Conservation (phyloP, 1,284 basidiomycete species). For the Mycosarcoma maydis region DNA sequence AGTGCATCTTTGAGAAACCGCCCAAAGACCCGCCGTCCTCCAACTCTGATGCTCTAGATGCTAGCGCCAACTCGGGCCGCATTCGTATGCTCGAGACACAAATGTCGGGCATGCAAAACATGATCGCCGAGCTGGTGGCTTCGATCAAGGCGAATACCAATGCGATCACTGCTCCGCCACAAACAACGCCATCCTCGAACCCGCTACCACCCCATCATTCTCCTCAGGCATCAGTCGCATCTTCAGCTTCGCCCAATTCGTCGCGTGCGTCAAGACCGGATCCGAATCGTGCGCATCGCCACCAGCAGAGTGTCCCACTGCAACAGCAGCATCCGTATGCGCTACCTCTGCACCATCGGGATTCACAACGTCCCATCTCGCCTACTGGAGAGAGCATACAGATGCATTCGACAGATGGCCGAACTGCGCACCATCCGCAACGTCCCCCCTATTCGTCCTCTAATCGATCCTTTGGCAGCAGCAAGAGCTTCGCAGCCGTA, state of each 20-base stretch:
- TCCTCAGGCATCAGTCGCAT: slow-evolving; percentile 4
- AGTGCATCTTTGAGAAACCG: slow-evolving; percentile 91
- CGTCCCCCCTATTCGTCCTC: slow-evolving; percentile 16
- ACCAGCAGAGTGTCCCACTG: slow-evolving; percentile 5
- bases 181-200: not conserved
- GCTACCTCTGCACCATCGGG: slow-evolving; percentile 24
- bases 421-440: slow-evolving; percentile 5
- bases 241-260: slow-evolving; percentile 11
- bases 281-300: slow-evolving; percentile 7
- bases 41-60: slow-evolving; percentile 66
- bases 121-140: slow-evolving; percentile 45
- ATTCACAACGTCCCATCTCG: slow-evolving; percentile 8
- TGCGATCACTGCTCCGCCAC: slow-evolving; percentile 17
- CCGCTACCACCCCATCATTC: slow-evolving; percentile 8
- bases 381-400: slow-evolving; percentile 1
- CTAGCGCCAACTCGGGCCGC: slow-evolving; percentile 68
- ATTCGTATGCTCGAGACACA: slow-evolving; percentile 34
- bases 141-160: slow-evolving; percentile 41
- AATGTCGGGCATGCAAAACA: slow-evolving; percentile 43
- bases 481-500: slow-evolving; percentile 5
- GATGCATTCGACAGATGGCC: slow-evolving; percentile 9
- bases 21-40: slow-evolving; percentile 75
- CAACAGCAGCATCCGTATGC: slow-evolving; percentile 29
- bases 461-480: slow-evolving; percentile 23
- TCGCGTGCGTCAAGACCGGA: slow-evolving; percentile 12